Conservation (phyloP, 2,329 filamentous ascomycete genomes). For the Xylaria sp. region DNA sequence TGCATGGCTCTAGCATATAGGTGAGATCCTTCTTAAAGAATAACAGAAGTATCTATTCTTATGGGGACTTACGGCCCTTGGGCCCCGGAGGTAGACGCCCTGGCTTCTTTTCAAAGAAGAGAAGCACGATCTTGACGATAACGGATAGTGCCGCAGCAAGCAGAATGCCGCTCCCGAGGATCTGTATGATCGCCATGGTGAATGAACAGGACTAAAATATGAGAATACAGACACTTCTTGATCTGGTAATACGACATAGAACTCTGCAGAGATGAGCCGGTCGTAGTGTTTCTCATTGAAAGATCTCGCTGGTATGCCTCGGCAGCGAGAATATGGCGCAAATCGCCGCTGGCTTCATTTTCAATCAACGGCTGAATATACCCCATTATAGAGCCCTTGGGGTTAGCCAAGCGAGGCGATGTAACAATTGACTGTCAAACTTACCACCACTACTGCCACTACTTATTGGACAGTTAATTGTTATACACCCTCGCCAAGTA, state of each 20-base stretch:
- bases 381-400: neutral
- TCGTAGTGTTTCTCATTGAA: neutral
- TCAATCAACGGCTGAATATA: neutral
- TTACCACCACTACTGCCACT: no score
- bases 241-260: neutral
- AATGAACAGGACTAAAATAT: neutral
- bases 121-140: neutral
- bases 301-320: neutral
- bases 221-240: neutral
- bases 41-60: neutral
- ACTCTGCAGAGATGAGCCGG: neutral
- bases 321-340: neutral
- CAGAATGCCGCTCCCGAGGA: neutral
- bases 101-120: neutral
- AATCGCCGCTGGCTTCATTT: neutral
- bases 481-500: neutral
- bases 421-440: no score
- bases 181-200: neutral
- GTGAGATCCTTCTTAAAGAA: neutral
- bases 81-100: constrained; percentile 60
- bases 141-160: constrained; percentile 6
- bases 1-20: neutral
- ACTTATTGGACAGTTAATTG: no score
- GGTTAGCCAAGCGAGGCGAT: neutral
- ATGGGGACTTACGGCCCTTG: constrained; percentile 45